Evolutionary conservation across 768 basidiomycete genomes (phyloP).

Genomic region (Terana coerulea): DNA sequence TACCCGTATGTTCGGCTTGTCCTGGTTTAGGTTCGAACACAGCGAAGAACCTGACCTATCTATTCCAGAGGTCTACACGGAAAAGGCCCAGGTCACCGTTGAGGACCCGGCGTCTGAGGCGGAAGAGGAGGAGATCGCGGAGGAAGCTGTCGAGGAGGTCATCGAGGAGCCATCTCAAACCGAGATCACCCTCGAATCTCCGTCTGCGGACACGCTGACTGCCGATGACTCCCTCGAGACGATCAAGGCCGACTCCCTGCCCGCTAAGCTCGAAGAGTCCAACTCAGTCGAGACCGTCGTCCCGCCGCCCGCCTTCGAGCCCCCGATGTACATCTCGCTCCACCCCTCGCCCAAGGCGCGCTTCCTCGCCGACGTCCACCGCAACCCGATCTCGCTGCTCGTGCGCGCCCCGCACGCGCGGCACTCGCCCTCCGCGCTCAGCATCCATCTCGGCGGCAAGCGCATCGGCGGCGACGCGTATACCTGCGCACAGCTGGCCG

Average conservation of each 20-base stretch:
- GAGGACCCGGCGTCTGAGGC: background rate
- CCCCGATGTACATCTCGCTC: background rate
- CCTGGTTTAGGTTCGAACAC: background rate
- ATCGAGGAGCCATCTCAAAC: background rate
- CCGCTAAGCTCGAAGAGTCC: background rate
- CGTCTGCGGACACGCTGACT: too few relatives aligned
- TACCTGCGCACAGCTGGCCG: slow-evolving; percentile 3
- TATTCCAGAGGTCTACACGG: background rate
- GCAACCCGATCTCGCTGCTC: slow-evolving; percentile 11
- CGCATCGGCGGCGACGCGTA: slow-evolving; percentile 4
- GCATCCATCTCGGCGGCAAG: slow-evolving; percentile 3
- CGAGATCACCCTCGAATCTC: too few relatives aligned
- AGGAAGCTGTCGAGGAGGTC: background rate
- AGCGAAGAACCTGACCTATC: background rate
- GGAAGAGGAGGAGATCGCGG: background rate
- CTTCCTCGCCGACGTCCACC: slow-evolving; percentile 12
- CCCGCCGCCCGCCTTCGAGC: too few relatives aligned
- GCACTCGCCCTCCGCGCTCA: slow-evolving; percentile 3
- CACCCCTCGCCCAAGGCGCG: background rate
- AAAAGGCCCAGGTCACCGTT: background rate
- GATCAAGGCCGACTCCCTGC: too few relatives aligned
- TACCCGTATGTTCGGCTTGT: background rate
- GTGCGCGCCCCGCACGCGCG: slow-evolving; percentile 4
- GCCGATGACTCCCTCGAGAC: background rate
- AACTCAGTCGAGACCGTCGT: background rate